phyloP scores from a whole-genome alignment of 75 land plant genomes.

The Picea sitchensis region DNA sequence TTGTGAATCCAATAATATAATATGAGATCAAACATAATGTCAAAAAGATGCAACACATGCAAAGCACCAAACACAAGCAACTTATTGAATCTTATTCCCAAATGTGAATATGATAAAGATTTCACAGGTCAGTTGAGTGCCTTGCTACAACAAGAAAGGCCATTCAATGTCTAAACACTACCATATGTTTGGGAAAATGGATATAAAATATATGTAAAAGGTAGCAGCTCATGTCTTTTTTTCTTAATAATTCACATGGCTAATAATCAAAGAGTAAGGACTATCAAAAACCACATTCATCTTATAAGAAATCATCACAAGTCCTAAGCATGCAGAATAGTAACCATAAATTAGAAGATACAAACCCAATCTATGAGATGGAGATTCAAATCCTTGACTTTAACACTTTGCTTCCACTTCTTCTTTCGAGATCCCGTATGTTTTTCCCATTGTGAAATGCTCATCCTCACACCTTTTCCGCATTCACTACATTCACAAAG shows the following conservation, averaged over 20 bases:
- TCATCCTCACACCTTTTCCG: constrained; percentile 43
- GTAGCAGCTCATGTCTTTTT: background rate
- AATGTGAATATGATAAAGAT: background rate
- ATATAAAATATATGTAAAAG: background rate
- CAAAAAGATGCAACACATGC: background rate
- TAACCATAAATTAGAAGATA: constrained; percentile 8
- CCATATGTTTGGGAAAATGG: background rate
- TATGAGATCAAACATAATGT: background rate
- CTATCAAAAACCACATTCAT: background rate
- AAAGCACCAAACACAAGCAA: background rate
- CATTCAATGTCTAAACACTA: background rate
- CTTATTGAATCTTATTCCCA: background rate
- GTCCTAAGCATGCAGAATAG: background rate
- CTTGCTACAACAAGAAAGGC: background rate
- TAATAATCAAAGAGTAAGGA: background rate
- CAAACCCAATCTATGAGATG: constrained; percentile 67
- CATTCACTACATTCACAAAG: constrained; percentile 69
- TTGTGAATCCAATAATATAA: background rate
- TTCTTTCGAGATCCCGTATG: constrained; percentile 83
- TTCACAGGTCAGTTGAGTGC: background rate
- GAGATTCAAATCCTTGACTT: constrained; percentile 38
- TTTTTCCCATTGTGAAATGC: constrained; percentile 71
- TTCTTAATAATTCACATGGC: background rate
- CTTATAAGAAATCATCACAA: background rate
- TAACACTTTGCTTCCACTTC: constrained; percentile 87